Percentiles rank a stretch among this genome's conserved stretches.
Evolutionary conservation across 352 stramenopile species (phyloP).

Genomic region (Phytophthora cryptogea): DNA sequence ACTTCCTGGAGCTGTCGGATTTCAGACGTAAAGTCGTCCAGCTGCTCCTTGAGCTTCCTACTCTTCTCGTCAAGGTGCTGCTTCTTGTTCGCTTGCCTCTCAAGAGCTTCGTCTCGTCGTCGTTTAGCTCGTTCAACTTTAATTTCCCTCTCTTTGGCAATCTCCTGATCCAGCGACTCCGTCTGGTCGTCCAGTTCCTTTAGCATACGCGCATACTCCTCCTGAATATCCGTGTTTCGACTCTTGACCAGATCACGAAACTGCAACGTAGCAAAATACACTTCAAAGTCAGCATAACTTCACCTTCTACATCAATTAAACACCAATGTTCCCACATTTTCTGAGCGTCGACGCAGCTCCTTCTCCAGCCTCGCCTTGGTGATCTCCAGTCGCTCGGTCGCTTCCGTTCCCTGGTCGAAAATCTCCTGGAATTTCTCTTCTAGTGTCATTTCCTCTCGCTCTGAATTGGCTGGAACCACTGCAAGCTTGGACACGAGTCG

Average conservation of each 20-base stretch:
- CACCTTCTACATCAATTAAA: background rate
- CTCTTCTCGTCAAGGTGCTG: constrained; percentile 39
- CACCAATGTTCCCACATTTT: constrained; percentile 26
- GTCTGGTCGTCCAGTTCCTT: constrained; percentile 74
- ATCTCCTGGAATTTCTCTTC: constrained; percentile 64
- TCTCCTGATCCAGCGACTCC: constrained; percentile 55
- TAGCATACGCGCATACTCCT: constrained; percentile 77
- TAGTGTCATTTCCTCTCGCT: constrained; percentile 32
- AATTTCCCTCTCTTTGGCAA: constrained; percentile 37
- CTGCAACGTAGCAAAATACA: constrained; percentile 24
- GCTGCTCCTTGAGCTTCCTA: constrained; percentile 35
- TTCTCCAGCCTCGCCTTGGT: constrained; percentile 69
- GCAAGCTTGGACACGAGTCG: constrained; percentile 64
- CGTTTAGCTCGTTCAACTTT: constrained; percentile 37
- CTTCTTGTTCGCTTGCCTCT: constrained; percentile 40
- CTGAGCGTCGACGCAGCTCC: constrained; percentile 59
- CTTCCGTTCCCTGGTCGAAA: constrained; percentile 56
- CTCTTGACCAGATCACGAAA: constrained; percentile 69
- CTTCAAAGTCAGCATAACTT: background rate
- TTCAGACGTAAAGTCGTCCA: constrained; percentile 51
- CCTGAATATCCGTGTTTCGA: constrained; percentile 75
- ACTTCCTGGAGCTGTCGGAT: constrained; percentile 60
- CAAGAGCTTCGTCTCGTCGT: constrained; percentile 31
- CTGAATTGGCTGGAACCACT: constrained; percentile 47
- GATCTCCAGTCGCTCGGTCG: constrained; percentile 68